Evolutionary conservation across 108 stramenopile species (phyloP), one percentile per base, ranked within the genome.

Genomic region (Cyclostephanos tholiformis): DNA sequence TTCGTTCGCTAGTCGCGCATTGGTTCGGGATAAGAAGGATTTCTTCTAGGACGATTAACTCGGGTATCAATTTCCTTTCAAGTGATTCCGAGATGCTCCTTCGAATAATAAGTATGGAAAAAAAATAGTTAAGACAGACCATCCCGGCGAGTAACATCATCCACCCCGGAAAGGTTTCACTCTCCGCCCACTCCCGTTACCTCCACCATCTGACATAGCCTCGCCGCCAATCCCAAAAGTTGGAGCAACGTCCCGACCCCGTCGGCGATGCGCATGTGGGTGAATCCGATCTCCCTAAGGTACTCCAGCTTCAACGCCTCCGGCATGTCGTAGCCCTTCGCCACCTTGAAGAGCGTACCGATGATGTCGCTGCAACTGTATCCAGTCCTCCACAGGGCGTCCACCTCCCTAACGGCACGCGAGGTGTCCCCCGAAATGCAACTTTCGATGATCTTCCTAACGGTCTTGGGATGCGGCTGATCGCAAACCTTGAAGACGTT

Each of bases 401-500:
- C 65, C 67, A 97, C 51, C 46, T 76, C 60, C 23, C 71, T 70
- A 25, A 84, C 78, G 16, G 95, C 96, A 26, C 59, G 44, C 23
- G 84, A 67, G n/a, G 93, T 81, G 51, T 97, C 75, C 0, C 91
- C 88, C 66, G 71, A 62, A 4, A 74, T 29, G 56, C 91, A 95
- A 22, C 55, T 69, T 50, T 90, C 86, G 22, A 99, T 72, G 26
- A 98, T 96, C 19, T 59, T 72, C 13, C 81, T 64, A 12, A 98
- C 97, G 0, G 89, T 93, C 5, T 71, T 94, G 29, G 99, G 99
- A 85, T 99, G 99, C 0, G 99, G 99, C 82, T 99, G 99, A 76
- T 99, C 99, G 73, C 99, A 99, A 0, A 99, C 98, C 82, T 96
- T 96, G 84, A 97, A 98, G 10, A 99, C 98, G 64, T 89, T 91